Base-by-base conservation (phyloP, 2,329 filamentous ascomycete genomes). In the Fusarium humuli region DNA sequence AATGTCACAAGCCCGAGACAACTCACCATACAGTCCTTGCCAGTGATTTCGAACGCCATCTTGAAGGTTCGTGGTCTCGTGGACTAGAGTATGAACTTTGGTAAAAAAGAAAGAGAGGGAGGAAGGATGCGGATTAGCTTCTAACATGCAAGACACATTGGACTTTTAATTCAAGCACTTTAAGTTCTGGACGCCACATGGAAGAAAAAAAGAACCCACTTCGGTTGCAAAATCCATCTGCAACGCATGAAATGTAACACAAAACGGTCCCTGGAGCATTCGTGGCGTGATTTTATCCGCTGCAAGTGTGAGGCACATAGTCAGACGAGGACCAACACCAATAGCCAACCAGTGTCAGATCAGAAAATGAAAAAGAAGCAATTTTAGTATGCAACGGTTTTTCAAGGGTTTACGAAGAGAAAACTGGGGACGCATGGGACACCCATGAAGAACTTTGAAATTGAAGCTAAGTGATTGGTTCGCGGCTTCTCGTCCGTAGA, bases 11-110 rank as follows among this genome's bases (percentile, higher is more conserved):
- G 6, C 1, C 3, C 10, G 11, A 8, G 0, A 4, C 12, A 8
- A 22, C 67, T 48, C 52, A 73, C 71, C 71, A 73, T 73, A 9
- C 68, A 72, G 27, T 73, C 71, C 48, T 73, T 72, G 23, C 71
- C 71, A 10, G 73, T 71, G 3, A 73, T 73, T 1, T 63, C 62
- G n/a, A 56, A 73, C 9, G 71, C 61, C 71, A 73, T 73, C n/a
- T 27, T 57, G 50, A 44, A 55, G 9, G 16, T 12, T 41, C 25
- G 22, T 18, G 25, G n/a, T 53, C 29, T 44, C 37, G 16, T 10
- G 23, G 14, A 40, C 16, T 8, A 59, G 22, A 41, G 14, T 22
- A 53, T 18, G 18, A 46, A 23, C 23, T 23, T 23, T 23, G 23
- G 23, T 5, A 48, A 48, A 40, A 23, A 32, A 37, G 23, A 57